Evolutionary conservation across 257 asterid genomes (phyloP), one percentile per base, ranked within the genome.

Genomic region (Solanum pennellii): DNA sequence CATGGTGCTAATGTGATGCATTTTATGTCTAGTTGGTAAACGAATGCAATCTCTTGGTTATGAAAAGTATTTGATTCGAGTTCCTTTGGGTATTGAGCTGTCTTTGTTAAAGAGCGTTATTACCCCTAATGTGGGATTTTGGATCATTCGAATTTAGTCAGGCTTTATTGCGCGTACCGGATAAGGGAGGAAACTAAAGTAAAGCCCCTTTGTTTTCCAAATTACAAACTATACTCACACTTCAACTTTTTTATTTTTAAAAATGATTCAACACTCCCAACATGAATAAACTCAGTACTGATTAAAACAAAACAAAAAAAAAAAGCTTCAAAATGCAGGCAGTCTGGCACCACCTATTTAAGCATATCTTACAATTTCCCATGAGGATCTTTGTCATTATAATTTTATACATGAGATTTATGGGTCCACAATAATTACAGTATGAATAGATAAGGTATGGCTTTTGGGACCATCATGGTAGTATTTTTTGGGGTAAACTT

Each of bases 141-240:
- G n/a, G n/a, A 1, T 18, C 18, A 2, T 52, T 52, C 0, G 1
- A 52, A 52, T 18, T 16, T 52, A 52, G 0, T 52, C 4, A 0
- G 10, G 0, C 18, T 45, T 2, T 3, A 45, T 0, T 45, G 18
- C 1, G 10, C 3, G 5, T 12, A 44, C 2, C 39, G 0, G 1
- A 0, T 4, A 45, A 52, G 23, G 4, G 6, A n/a, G 65, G 65
- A 56, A 52, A 7, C 4, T 7, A 18, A 14, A 56, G 20, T 0
- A 56, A 56, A 4, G 11, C 5, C 3, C 84, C 8, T 27, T 47
- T 9, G n/a, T 3, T 7, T 18, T 27, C 21, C 56, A 37, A 74
- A 74, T 5, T 25, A 15, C 9, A 14, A 14, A 8, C 16, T 42
- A 27, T 1, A 15, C 31, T 79, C 6, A 0, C 25, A 80, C 18